Evolutionary conservation across 2,329 filamentous ascomycete genomes (phyloP).

Genomic region (Aspergillus tanneri): DNA sequence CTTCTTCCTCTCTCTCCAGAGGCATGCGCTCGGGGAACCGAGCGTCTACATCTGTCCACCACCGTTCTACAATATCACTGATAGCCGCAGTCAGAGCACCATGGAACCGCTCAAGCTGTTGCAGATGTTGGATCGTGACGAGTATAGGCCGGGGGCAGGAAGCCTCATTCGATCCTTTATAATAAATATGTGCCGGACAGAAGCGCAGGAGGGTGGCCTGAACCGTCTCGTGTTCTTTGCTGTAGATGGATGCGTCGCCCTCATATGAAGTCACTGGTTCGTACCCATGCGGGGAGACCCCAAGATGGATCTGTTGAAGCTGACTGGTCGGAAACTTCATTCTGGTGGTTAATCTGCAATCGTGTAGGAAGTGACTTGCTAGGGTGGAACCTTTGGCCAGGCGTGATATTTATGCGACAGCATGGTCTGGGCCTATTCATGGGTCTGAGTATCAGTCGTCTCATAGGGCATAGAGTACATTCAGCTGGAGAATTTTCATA

Average conservation of each 20-base stretch:
- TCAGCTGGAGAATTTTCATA: no score
- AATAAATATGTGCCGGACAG: background rate
- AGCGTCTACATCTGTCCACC: constrained; percentile 26
- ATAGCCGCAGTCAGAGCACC: constrained; percentile 23
- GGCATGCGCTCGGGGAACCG: constrained; percentile 30
- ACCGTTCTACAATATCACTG: constrained; percentile 29
- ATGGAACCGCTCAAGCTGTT: constrained; percentile 14
- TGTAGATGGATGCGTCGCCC: background rate
- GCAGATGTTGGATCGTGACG: background rate
- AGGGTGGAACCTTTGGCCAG: background rate
- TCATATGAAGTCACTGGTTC: background rate
- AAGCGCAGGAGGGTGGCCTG: constrained; percentile 1
- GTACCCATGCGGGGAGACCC: background rate
- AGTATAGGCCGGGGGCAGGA: constrained; percentile 10
- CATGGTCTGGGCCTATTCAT: no score
- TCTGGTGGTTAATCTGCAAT: background rate
- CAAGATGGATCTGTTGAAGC: constrained; percentile 7
- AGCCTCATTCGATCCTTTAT: background rate
- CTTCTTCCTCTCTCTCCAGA: constrained; percentile 26
- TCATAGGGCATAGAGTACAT: no score
- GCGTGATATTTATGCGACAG: no score
- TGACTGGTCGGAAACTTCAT: constrained; percentile 2
- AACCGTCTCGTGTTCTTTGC: constrained; percentile 2
- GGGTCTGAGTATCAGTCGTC: no score
- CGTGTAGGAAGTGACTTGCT: background rate